Conservation (phyloP, 2,329 filamentous ascomycete species). For the Monosporascus ibericus region DNA sequence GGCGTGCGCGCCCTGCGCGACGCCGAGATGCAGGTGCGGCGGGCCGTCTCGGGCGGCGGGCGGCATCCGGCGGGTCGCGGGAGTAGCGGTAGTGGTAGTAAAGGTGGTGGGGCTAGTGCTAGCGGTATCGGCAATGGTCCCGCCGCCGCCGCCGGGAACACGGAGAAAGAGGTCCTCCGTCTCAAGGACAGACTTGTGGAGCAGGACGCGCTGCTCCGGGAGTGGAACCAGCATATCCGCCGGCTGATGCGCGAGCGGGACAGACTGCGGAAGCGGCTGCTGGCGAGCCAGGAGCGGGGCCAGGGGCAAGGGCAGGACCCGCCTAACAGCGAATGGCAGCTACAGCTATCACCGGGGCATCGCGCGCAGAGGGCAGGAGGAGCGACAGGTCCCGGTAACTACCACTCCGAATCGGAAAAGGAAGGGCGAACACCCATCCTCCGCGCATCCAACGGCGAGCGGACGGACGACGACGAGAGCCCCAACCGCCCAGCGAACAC, state of each 20-base stretch:
- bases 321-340: not conserved
- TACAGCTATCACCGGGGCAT: not conserved
- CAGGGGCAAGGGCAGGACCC: not conserved
- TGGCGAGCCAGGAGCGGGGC: not conserved
- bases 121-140: not conserved
- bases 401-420: too few species aligned
- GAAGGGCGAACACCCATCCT: not conserved
- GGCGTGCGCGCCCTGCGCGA: conserved; percentile 4
- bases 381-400: too few species aligned
- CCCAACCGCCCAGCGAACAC: not conserved
- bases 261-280: conserved; percentile 5
- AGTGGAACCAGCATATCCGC: conserved; percentile 7
- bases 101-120: not conserved
- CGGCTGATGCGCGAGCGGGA: conserved; percentile 10
- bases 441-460: not conserved
- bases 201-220: conserved; percentile 11
- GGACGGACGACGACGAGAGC: not conserved
- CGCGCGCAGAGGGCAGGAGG: not conserved
- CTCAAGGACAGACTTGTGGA: conserved; percentile 13
- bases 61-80: not conserved
- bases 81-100: not conserved
- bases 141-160: not conserved
- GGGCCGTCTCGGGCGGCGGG: not conserved
- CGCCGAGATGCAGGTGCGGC: conserved; percentile 7
- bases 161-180: conserved; percentile 3